A percentile compares a stretch with the other conserved stretches of the same genome.
Conservation (phyloP, 176 grass and related monocot genomes). For the Luzula sylvatica region DNA sequence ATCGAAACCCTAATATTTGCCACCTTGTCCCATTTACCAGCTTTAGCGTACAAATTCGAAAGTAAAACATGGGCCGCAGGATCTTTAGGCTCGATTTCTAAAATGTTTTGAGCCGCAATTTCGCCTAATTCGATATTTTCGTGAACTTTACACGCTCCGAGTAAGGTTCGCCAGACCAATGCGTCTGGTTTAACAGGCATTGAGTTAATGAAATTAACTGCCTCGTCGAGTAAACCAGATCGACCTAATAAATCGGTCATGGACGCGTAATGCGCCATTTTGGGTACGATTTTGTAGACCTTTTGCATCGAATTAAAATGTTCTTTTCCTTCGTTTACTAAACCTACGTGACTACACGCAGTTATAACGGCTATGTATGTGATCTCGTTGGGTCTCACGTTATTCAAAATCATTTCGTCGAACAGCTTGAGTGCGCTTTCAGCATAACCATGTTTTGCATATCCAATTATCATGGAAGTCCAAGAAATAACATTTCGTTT, state of each 20-base stretch:
- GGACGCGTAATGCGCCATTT: constrained; percentile 87
- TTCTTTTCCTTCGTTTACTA: constrained; percentile 59
- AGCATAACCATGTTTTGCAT: constrained; percentile 74
- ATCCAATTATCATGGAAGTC: constrained; percentile 82
- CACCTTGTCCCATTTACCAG: constrained; percentile 66
- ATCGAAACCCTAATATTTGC: constrained; percentile 50
- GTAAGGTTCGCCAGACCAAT: constrained; percentile 70
- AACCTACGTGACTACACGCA: constrained; percentile 69
- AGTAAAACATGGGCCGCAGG: constrained; percentile 76
- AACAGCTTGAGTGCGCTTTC: constrained; percentile 39
- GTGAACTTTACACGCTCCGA: constrained; percentile 52
- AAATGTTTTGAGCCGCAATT: constrained; percentile 47
- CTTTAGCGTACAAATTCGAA: constrained; percentile 81
- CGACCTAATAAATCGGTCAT: constrained; percentile 74
- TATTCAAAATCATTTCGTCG: constrained; percentile 37
- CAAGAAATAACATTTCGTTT: constrained; percentile 75
- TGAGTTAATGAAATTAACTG: constrained; percentile 50
- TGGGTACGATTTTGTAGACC: constrained; percentile 43
- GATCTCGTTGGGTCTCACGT: constrained; percentile 63
- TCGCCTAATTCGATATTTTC: constrained; percentile 47
- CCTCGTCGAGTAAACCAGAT: constrained; percentile 49
- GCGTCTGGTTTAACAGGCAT: constrained; percentile 55
- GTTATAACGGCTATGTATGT: constrained; percentile 79
- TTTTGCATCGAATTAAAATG: constrained; percentile 63
- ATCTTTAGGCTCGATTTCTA: constrained; percentile 58